These are phyloP conservation scores for Candida morakotiae DNA, from an alignment of 805 yeast species.

Conservation along the genomic window DNA sequence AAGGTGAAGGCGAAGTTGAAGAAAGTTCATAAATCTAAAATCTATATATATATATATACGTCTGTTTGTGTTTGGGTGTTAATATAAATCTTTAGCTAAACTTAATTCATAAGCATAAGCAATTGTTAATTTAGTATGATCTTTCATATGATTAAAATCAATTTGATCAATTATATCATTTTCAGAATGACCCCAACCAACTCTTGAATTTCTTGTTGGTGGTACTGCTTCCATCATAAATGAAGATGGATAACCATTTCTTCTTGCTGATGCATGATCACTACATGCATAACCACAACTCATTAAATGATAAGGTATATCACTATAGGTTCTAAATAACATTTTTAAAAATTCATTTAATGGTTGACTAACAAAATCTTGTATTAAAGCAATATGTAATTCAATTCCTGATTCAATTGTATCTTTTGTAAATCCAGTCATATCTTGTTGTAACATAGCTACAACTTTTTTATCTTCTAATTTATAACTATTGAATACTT, in stretches of 20 bases:
- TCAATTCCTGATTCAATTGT: slow-evolving; percentile 45
- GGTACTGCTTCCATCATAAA: slow-evolving; percentile 76
- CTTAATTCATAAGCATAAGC: slow-evolving; percentile 72
- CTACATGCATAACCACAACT: slow-evolving; percentile 89
- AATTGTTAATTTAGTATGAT: slow-evolving; percentile 73
- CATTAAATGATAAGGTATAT: slow-evolving; percentile 70
- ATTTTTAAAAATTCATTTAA: slow-evolving; percentile 59
- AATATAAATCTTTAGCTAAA: slow-evolving; percentile 18
- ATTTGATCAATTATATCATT: slow-evolving; percentile 78
- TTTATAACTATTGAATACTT: slow-evolving; percentile 56
- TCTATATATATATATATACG: neutral
- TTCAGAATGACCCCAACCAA: slow-evolving; percentile 66
- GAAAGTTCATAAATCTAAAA: neutral
- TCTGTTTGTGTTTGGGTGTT: neutral
- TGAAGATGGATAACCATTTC: slow-evolving; percentile 78
- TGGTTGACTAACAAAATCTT: slow-evolving; percentile 55
- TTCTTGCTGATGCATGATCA: slow-evolving; percentile 85
- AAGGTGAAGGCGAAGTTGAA: slow-evolving; percentile 10
- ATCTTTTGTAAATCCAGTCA: slow-evolving; percentile 74
- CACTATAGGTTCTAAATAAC: slow-evolving; percentile 57
- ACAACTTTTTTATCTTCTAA: slow-evolving; percentile 46
- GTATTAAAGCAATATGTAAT: slow-evolving; percentile 74
- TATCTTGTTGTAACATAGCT: slow-evolving; percentile 90
- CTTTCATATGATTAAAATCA: slow-evolving; percentile 70
- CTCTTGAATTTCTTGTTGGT: slow-evolving; percentile 40